phyloP scores from a whole-genome alignment of 176 grass and related monocot species.

The Oryza rufipogon region DNA sequence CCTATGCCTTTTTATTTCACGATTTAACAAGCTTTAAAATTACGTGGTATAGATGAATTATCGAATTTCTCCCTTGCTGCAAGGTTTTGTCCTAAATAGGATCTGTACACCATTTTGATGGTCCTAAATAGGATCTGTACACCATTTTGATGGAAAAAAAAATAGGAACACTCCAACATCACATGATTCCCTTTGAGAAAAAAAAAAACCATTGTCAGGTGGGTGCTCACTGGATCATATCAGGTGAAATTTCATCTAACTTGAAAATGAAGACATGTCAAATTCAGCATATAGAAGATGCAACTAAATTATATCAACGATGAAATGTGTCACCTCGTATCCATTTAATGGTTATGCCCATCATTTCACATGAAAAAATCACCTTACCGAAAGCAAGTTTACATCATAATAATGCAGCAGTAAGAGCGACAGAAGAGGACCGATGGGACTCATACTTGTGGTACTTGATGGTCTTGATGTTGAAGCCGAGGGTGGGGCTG shows the following conservation, averaged over 20 bases:
- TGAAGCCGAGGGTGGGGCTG: slow-evolving; percentile 92
- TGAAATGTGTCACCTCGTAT: not conserved
- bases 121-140: not conserved
- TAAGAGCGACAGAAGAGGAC: not conserved
- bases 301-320: not conserved
- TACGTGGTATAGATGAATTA: not conserved
- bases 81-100: not conserved
- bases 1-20: not conserved
- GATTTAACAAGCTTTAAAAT: not conserved
- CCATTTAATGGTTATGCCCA: not conserved
- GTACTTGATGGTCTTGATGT: slow-evolving; percentile 96
- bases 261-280: not conserved
- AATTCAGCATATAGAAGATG: not conserved
- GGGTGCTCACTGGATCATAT: not conserved
- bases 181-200: not conserved
- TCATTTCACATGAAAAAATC: not conserved
- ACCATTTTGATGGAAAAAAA: not conserved
- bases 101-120: not conserved
- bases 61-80: not conserved
- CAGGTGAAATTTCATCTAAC: not conserved
- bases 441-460: slow-evolving; percentile 53
- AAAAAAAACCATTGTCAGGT: not conserved
- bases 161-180: not conserved
- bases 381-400: not conserved
- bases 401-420: not conserved